Percentiles rank a stretch among this genome's conserved stretches.
Evolutionary conservation across 768 basidiomycete genomes (phyloP).

Genomic region (Psilocybe sp.): DNA sequence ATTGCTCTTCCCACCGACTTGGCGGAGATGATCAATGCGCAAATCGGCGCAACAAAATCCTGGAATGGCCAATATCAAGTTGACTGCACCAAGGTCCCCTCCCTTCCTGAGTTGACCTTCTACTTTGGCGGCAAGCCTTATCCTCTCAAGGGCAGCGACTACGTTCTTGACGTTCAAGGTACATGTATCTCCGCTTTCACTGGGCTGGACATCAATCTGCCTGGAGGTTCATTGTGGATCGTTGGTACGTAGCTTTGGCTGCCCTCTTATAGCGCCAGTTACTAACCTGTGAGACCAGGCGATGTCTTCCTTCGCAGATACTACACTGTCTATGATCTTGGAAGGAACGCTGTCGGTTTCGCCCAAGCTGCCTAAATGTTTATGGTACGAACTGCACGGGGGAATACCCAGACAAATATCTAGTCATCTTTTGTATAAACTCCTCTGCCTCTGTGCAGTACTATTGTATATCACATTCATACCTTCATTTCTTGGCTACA

Average conservation of each 20-base stretch:
- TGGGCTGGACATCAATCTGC: slow-evolving; percentile 85
- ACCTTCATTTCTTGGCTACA: no score
- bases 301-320: slow-evolving; percentile 92
- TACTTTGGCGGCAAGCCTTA: slow-evolving; percentile 80
- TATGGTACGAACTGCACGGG: neutral
- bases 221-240: slow-evolving; percentile 83
- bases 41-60: slow-evolving; percentile 89
- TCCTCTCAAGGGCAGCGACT: slow-evolving; percentile 79
- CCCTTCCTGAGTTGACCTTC: slow-evolving; percentile 82
- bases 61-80: slow-evolving; percentile 97
- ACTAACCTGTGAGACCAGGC: slow-evolving; percentile 34
- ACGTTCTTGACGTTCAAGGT: slow-evolving; percentile 86
- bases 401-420: no score
- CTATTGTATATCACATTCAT: no score
- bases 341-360: slow-evolving; percentile 79
- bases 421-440: no score
- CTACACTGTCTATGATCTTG: slow-evolving; percentile 88
- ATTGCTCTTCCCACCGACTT: slow-evolving; percentile 93
- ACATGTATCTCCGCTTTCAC: slow-evolving; percentile 95
- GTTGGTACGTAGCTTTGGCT: slow-evolving; percentile 53
- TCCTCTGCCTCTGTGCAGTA: no score
- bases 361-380: slow-evolving; percentile 39
- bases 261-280: neutral
- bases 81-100: slow-evolving; percentile 83
- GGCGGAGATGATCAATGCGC: slow-evolving; percentile 95